phyloP scores from a whole-genome alignment of 2,329 filamentous ascomycete species.

The Colletotrichum magnum region DNA sequence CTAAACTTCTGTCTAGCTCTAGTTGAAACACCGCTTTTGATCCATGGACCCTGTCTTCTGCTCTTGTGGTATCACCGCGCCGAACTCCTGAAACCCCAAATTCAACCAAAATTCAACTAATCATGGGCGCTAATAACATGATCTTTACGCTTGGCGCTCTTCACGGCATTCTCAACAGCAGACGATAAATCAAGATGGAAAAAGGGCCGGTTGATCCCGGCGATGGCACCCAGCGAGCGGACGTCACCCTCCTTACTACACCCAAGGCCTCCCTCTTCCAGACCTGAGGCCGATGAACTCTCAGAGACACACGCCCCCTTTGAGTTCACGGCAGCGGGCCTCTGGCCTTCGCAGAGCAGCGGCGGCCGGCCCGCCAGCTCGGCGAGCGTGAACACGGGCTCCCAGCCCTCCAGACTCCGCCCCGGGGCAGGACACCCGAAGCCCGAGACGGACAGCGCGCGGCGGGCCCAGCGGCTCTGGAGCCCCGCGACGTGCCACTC shows the following conservation, averaged over 20 bases:
- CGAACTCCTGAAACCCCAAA: neutral
- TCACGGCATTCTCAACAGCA: slow-evolving; percentile 55
- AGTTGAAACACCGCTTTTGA: too few relatives aligned
- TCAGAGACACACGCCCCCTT: neutral
- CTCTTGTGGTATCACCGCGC: too few relatives aligned
- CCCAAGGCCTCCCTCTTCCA: slow-evolving; percentile 15
- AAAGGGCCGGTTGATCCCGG: slow-evolving; percentile 60
- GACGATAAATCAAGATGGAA: slow-evolving; percentile 63
- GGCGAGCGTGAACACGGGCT: slow-evolving; percentile 43
- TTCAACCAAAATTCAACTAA: neutral
- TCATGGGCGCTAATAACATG: neutral
- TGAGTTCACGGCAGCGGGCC: fast-evolving
- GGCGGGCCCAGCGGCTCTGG: slow-evolving; percentile 69
- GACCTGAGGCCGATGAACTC: neutral
- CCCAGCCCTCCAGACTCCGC: slow-evolving; percentile 15
- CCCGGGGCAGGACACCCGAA: slow-evolving; percentile 61
- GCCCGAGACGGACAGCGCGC: slow-evolving; percentile 68
- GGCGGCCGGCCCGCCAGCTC: slow-evolving; percentile 35
- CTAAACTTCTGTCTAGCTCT: too few relatives aligned
- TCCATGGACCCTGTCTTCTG: too few relatives aligned
- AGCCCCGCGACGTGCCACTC: slow-evolving; percentile 70
- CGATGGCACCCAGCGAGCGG: slow-evolving; percentile 44
- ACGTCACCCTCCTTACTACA: slow-evolving; percentile 9
- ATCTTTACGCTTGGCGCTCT: slow-evolving; percentile 14
- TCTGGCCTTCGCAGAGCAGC: neutral